Evolutionary conservation across 352 stramenopile genomes (phyloP).

Genomic region (Phytophthora meadii): DNA sequence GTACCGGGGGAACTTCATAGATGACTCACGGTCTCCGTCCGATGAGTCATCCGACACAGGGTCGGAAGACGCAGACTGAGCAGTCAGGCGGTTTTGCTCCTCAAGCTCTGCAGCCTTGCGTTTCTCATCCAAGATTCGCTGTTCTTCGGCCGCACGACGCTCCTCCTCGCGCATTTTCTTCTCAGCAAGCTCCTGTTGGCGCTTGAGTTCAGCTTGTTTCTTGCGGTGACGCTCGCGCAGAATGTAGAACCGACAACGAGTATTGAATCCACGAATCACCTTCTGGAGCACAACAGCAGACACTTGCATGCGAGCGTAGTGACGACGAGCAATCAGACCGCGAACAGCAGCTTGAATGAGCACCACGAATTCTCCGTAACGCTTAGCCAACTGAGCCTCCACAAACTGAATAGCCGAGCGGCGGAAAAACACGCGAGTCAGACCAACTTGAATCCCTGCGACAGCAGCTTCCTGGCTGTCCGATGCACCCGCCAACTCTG

Average conservation of each 20-base stretch:
- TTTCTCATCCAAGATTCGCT: constrained; percentile 52
- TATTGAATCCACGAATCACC: constrained; percentile 71
- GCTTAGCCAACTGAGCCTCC: constrained; percentile 85
- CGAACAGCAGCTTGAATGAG: constrained; percentile 82
- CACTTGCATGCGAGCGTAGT: constrained; percentile 55
- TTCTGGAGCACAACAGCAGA: constrained; percentile 61
- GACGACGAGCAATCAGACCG: constrained; percentile 57
- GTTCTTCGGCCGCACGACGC: constrained; percentile 31
- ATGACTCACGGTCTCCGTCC: constrained; percentile 57
- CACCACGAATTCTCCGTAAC: constrained; percentile 87
- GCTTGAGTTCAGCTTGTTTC: constrained; percentile 47
- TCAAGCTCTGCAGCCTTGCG: constrained; percentile 56
- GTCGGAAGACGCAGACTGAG: constrained; percentile 67
- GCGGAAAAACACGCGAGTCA: constrained; percentile 86
- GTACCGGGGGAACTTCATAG: constrained; percentile 30
- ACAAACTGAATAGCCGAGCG: constrained; percentile 87
- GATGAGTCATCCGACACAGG: constrained; percentile 79
- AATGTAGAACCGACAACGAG: constrained; percentile 59
- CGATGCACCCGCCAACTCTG: constrained; percentile 46
- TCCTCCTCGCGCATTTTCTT: constrained; percentile 45
- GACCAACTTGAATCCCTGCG: constrained; percentile 79
- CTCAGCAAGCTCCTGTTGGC: constrained; percentile 51
- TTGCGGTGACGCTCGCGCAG: constrained; percentile 58
- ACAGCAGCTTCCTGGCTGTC: constrained; percentile 55
- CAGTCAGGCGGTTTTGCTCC: constrained; percentile 67